A percentile compares a stretch with the other conserved stretches of the same genome.
phyloP scores from a whole-genome alignment of 768 basidiomycete genomes.

The Auricularia heimuer region DNA sequence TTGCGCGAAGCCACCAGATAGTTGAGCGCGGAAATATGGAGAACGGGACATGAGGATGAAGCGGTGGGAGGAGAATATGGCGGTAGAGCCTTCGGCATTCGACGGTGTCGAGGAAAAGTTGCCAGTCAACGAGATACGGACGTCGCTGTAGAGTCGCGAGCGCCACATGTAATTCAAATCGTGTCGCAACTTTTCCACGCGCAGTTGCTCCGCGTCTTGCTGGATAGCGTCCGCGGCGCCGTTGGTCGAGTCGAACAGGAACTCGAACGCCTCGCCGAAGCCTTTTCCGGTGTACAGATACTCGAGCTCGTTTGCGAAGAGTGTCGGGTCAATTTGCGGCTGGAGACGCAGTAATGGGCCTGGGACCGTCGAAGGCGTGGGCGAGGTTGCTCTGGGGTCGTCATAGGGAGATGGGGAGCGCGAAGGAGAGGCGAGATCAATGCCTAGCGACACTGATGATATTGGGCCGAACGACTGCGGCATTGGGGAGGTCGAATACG shows the following conservation, averaged over 20 bases:
- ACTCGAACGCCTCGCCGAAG: constrained; percentile 79
- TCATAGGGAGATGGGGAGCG: constrained; percentile 35
- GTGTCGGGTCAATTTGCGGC: constrained; percentile 59
- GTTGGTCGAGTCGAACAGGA: constrained; percentile 59
- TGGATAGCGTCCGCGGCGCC: constrained; percentile 28
- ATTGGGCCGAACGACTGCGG: not conserved
- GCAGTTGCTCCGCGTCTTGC: constrained; percentile 35
- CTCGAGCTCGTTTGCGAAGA: constrained; percentile 87
- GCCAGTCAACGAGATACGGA: constrained; percentile 69
- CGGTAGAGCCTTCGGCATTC: constrained; percentile 60
- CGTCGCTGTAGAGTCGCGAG: constrained; percentile 85
- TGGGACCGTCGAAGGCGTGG: constrained; percentile 26
- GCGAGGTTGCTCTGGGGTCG: constrained; percentile 25
- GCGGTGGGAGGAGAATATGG: constrained; percentile 84
- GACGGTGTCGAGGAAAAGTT: constrained; percentile 41
- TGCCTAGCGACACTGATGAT: constrained; percentile 29
- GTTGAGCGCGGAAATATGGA: constrained; percentile 73
- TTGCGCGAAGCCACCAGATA: constrained; percentile 55
- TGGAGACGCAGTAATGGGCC: constrained; percentile 49
- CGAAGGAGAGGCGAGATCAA: constrained; percentile 34
- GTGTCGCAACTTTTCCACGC: constrained; percentile 80
- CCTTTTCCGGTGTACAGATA: constrained; percentile 92
- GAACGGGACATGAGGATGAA: constrained; percentile 87
- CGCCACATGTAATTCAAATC: constrained; percentile 98
- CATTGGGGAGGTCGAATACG: constrained; percentile 38